Base-by-base conservation (phyloP, 495 filamentous ascomycete genomes). In the Wilcoxina mikolae region DNA sequence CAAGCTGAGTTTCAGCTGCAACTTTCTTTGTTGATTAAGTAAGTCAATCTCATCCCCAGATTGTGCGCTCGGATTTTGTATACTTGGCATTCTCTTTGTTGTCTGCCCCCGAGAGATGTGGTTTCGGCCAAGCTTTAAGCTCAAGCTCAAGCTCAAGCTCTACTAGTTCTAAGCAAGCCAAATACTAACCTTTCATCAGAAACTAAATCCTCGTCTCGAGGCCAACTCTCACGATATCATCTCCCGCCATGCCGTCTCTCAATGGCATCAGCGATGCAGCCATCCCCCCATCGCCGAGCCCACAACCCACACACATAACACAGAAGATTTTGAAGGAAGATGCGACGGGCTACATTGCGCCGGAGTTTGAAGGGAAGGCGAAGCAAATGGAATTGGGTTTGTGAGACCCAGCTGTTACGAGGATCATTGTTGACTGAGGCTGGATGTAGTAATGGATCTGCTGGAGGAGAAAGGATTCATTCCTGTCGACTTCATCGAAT, bases 341-440 rank as follows among this genome's bases (percentile, higher is more conserved):
- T 60, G 90, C 87, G n/a, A 81, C 91, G 15, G 91, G 91, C 60
- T 98, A 98, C 70, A 80, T 95, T 55, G 89, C 91, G 4, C 88
- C 91, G 31, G 87, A 86, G 53, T 98, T 98, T 59, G 83, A 87
- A 71, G 93, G 93, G 60, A 95, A 94, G 70, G 77, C 82, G 60
- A 79, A 87, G 67, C 91, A 98, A 74, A 96, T 94, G 83, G 80
- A 85, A 64, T 74, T 82, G 60, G 86, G 86, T 90, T 60, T 71
- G 80, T 68, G 12, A 22, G 17, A 26, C 4, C 42, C 3, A 25
- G 33, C 27, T 27, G 3, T 27, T 11, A 26, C 38, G n/a, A 26
- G 28, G 12, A 10, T 3, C 17, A 11, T 61, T 55, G 55, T 64
- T 61, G 51, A 71, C 41, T 55, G 15, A 17, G 42, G 12, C 28